Evolutionary conservation across 2,329 filamentous ascomycete species (phyloP).

Genomic region (Sporothrix brasiliensis): DNA sequence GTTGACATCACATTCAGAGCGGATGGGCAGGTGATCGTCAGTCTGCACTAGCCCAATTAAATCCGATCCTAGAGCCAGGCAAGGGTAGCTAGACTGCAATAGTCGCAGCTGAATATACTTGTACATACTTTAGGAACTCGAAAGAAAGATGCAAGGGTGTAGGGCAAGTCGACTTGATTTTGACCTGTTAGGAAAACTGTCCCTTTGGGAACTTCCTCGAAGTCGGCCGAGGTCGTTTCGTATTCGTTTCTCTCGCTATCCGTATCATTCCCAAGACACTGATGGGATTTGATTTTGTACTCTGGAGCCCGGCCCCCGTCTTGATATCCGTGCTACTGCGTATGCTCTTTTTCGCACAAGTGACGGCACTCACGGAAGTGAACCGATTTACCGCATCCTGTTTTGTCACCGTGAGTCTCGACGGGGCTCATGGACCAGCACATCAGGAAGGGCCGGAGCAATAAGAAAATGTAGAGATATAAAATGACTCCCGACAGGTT

Average conservation of each 20-base stretch:
- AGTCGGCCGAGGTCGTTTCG: background rate
- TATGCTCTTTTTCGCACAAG: background rate
- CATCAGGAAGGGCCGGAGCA: constrained; percentile 16
- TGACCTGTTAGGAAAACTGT: background rate
- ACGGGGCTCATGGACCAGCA: constrained; percentile 7
- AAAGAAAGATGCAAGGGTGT: background rate
- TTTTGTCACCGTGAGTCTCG: background rate
- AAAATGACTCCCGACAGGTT: background rate
- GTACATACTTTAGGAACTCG: background rate
- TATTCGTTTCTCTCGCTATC: background rate
- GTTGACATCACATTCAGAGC: constrained; percentile 11
- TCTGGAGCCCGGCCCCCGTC: background rate
- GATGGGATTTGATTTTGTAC: background rate
- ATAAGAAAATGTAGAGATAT: background rate
- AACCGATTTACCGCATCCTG: background rate
- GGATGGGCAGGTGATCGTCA: constrained; percentile 25
- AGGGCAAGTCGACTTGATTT: background rate
- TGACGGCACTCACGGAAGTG: background rate
- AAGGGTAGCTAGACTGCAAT: background rate
- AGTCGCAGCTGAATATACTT: background rate
- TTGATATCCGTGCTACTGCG: background rate
- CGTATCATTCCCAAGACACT: background rate
- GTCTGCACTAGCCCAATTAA: background rate
- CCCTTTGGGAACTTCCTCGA: background rate
- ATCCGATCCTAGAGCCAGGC: background rate